phyloP scores from a whole-genome alignment of 306 rosid species.

The Vicia villosa region DNA sequence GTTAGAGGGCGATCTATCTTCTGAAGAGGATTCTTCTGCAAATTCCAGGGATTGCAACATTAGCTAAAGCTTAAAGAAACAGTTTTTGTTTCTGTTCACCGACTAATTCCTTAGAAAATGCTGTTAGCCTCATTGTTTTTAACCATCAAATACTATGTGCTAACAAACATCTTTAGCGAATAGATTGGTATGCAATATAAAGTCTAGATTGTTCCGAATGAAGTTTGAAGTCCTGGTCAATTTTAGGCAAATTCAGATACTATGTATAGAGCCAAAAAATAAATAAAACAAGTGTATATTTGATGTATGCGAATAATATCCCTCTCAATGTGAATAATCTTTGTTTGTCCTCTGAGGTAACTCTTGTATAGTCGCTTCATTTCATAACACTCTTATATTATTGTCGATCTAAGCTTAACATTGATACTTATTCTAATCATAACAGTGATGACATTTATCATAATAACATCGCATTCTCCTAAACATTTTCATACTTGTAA shows the following conservation, averaged over 20 bases:
- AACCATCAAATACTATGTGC: neutral
- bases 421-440: neutral
- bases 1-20: conserved; percentile 39
- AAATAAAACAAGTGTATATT: conserved; percentile 20
- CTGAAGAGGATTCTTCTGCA: conserved; percentile 44
- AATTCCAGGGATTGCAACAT: conserved; percentile 49
- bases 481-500: conserved; percentile 49
- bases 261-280: conserved; percentile 21
- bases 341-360: no score
- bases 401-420: no score
- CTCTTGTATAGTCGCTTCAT: no score
- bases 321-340: neutral
- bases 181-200: conserved; percentile 20
- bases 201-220: conserved; percentile 18
- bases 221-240: neutral
- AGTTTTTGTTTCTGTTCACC: conserved; percentile 15
- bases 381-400: no score
- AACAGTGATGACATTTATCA: neutral
- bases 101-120: conserved; percentile 22
- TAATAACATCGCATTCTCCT: neutral
- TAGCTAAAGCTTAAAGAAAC: conserved; percentile 43
- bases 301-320: neutral
- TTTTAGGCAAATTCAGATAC: neutral
- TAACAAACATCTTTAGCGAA: conserved; percentile 22
- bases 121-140: conserved; percentile 18